These are phyloP conservation scores for Hydnum rufescens DNA, from an alignment of 768 basidiomycete species.

Conservation along the genomic window DNA sequence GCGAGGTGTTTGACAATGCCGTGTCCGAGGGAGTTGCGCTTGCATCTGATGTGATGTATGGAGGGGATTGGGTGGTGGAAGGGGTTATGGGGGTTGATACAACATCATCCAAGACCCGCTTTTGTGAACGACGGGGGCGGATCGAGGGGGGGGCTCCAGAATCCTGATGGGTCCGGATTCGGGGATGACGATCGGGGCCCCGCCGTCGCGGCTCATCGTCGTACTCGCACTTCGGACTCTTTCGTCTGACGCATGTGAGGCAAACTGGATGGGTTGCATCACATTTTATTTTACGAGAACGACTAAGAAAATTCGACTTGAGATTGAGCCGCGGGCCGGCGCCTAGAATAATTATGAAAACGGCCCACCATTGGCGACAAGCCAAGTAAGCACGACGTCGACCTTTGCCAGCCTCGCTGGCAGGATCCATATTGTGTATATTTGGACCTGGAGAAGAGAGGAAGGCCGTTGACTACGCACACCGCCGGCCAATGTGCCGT, in stretches of 20 bases:
- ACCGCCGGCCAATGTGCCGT: neutral
- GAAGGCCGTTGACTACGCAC: neutral
- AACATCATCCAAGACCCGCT: too few species aligned
- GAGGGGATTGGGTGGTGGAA: too few species aligned
- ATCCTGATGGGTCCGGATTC: neutral
- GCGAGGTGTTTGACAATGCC: too few species aligned
- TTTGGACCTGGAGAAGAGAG: neutral
- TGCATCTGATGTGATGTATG: too few species aligned
- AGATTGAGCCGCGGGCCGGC: neutral
- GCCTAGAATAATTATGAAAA: neutral
- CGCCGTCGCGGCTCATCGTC: neutral
- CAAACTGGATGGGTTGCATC: neutral
- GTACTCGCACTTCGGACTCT: neutral
- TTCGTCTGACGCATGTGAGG: neutral
- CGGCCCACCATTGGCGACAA: neutral
- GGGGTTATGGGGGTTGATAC: too few species aligned
- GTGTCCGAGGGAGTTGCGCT: too few species aligned
- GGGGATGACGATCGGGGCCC: neutral
- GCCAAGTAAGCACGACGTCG: neutral
- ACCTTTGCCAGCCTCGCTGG: too few species aligned
- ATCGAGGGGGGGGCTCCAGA: neutral
- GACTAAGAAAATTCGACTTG: neutral
- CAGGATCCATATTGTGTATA: too few species aligned
- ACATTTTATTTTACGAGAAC: neutral
- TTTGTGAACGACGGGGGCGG: too few species aligned